Base-by-base conservation (phyloP, 345 rosid genomes). In the Melastoma malabathricum region DNA sequence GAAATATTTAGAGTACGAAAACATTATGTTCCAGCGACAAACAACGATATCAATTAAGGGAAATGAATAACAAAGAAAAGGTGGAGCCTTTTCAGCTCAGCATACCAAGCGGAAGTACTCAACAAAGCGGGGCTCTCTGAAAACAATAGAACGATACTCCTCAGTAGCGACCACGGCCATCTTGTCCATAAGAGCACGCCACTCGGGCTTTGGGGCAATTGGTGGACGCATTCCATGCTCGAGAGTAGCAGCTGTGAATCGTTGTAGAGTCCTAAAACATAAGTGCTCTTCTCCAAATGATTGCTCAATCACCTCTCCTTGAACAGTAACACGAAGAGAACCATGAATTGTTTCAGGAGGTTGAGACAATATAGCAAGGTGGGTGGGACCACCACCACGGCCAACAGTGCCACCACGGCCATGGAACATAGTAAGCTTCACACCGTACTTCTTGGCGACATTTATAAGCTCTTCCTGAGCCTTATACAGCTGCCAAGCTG, bases 341-440 rank as follows among this genome's bases (percentile, higher is more conserved):
- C 98, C 97, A 10, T 87, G 88, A 55, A 92, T 78, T 12, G 98
- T 92, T 23, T 92, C 98, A 4, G 99, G 99, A n/a, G 97, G 99
- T 76, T 92, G 99, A 69, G 99, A 92, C 76, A 88, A 65, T 57
- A 88, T 92, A 67, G 98, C 98, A 58, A 92, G 95, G 72, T 92
- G 97, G 46, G 97, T 88, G 18, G 99, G 99, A 48, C 99, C 97
- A 54, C 99, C 99, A 56, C 99, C 99, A 76, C 99, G 76, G 64
- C 99, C 99, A 18, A 92, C 97, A 1, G 97, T 92, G 43, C 99
- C 99, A 60, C 99, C 99, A 54, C 99, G 95, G 17, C 99, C 99
- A 59, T 92, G 99, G 74, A 92, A 92, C 97, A 92, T 88, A 5
- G 99, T 92, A 16, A 92, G 82, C 73, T 92, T 92, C 39, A 92